Base-by-base conservation (phyloP, 2,329 filamentous ascomycete species). In the Aureobasidium sp. region DNA sequence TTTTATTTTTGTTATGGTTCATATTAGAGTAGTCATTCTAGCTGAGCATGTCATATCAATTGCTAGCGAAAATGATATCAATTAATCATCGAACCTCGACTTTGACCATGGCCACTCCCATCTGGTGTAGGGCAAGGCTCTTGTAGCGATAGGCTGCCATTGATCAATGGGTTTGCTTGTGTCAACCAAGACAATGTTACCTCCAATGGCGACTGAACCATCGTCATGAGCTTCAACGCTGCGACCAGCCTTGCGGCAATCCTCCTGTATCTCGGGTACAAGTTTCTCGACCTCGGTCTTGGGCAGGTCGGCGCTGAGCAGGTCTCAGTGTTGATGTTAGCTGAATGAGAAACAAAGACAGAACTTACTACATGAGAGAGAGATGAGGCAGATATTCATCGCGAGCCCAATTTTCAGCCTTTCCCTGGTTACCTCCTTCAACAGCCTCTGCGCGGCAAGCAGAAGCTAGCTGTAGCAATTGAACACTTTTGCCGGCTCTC, bases 321-420 rank as follows among this genome's bases (percentile, higher is more conserved):
- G 59, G 17, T 52, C n/a, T 56, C 50, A 53, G 46, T 41, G 56
- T 47, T 10, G 3, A 26, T 27, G 42, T 29, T 17, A 23, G 20
- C 9, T 8, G 3, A 26, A 36, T 9, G 13, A n/a, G 42, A 6
- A 15, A 26, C 9, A 37, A 10, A 10, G 1, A 29, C 13, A 42
- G 44, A 3, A 73, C 75, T 67, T 67, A 77, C 75, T 77, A 77
- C 61, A 78, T 65, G 60, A 78, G 64, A 64, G 74, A 76, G 50
- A 74, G 64, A 70, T 78, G 76, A 41, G 76, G 75, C 57, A 63
- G 65, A 62, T 73, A 78, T 37, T 60, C 56, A 34, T 71, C 64
- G 8, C 70, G 66, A 5, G 66, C 69, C 75, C 75, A 77, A 9
- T 56, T 62, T 34, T 65, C 61, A 1, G 69, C 71, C 34, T 64